phyloP scores from a whole-genome alignment of 352 stramenopile genomes.

The Pythium aristosporum region DNA sequence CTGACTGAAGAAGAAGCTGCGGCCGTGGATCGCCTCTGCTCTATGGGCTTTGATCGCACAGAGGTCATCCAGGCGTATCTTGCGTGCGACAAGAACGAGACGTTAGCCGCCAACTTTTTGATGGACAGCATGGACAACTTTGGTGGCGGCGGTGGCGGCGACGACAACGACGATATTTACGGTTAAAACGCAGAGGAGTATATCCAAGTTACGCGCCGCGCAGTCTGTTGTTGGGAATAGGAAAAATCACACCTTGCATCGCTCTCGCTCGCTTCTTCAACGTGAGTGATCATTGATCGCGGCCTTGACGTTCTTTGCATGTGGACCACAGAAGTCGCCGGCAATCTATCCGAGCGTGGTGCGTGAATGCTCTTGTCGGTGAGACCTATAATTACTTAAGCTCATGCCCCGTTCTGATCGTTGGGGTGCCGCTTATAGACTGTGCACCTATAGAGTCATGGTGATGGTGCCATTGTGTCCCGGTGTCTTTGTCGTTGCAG shows the following conservation, averaged over 20 bases:
- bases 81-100: constrained; percentile 99
- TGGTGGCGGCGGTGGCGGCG: constrained; percentile 52
- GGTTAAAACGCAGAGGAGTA: constrained; percentile 36
- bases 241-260: constrained; percentile 9
- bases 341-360: neutral
- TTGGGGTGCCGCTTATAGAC: neutral
- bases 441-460: too few relatives aligned
- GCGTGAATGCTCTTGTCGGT: neutral
- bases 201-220: constrained; percentile 8
- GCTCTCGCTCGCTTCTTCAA: neutral
- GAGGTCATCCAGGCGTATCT: constrained; percentile 97
- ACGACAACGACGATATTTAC: constrained; percentile 89
- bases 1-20: constrained; percentile 78
- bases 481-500: neutral
- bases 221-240: constrained; percentile 29
- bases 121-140: constrained; percentile 91
- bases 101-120: constrained; percentile 97
- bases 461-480: neutral
- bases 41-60: constrained; percentile 88
- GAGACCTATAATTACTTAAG: neutral
- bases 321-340: constrained; percentile 14
- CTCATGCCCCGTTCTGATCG: neutral
- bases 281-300: neutral
- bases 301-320: neutral
- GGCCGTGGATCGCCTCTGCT: constrained; percentile 71